A percentile compares a stretch with the other conserved stretches of the same genome.
phyloP scores from a whole-genome alignment of 192 early-diverging fungal genomes.

The Coemansia sp. region DNA sequence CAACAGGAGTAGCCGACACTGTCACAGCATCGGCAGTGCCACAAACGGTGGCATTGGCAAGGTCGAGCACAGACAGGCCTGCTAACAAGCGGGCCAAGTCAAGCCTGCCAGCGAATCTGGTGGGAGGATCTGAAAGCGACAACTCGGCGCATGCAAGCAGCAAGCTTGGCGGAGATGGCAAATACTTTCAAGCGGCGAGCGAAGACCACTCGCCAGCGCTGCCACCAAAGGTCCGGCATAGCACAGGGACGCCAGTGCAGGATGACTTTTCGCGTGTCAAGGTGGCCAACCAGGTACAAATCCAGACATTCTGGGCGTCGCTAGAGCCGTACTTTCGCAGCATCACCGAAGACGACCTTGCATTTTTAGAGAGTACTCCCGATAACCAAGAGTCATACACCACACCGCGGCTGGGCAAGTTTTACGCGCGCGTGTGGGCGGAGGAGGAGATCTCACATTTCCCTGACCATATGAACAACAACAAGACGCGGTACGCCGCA shows the following conservation, averaged over 20 bases:
- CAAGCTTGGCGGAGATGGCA: slow-evolving; percentile 11
- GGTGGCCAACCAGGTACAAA: slow-evolving; percentile 81
- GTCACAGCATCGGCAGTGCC: not conserved
- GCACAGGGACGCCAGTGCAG: slow-evolving; percentile 50
- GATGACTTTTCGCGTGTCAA: slow-evolving; percentile 69
- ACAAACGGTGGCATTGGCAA: slow-evolving; percentile 1
- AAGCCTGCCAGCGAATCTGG: slow-evolving; percentile 10
- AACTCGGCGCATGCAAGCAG: slow-evolving; percentile 23
- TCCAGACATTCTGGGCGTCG: slow-evolving; percentile 77
- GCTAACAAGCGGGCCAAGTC: slow-evolving; percentile 34
- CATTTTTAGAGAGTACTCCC: slow-evolving; percentile 58
- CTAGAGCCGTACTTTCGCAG: slow-evolving; percentile 83
- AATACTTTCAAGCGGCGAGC: slow-evolving; percentile 20
- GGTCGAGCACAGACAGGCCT: slow-evolving; percentile 18
- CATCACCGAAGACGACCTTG: slow-evolving; percentile 78
- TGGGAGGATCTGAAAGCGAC: slow-evolving; percentile 40
- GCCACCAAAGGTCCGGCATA: slow-evolving; percentile 40
- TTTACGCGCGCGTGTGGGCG: slow-evolving; percentile 69
- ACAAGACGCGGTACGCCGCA: slow-evolving; percentile 34
- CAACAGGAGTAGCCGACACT: not conserved
- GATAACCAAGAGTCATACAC: slow-evolving; percentile 73
- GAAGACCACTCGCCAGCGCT: slow-evolving; percentile 5
- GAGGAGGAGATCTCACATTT: slow-evolving; percentile 66
- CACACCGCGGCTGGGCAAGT: slow-evolving; percentile 78
- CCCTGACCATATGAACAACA: slow-evolving; percentile 51